Conservation (phyloP, 441 rosid genomes). For the Adansonia gregorii region DNA sequence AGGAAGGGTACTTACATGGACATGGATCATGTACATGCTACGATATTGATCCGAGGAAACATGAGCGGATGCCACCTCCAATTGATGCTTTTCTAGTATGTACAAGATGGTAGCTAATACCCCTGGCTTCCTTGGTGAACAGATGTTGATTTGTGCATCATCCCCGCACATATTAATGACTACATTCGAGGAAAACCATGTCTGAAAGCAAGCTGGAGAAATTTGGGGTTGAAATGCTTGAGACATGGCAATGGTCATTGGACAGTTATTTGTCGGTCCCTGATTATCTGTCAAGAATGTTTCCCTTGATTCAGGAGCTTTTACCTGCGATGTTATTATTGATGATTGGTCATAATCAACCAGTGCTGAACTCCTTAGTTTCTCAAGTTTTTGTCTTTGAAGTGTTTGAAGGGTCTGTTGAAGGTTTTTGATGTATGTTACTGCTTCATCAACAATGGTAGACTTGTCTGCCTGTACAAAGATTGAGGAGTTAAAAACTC, state of each 20-base stretch:
- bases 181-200: slow-evolving; percentile 67
- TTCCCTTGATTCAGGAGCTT: slow-evolving; percentile 44
- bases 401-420: slow-evolving; percentile 46
- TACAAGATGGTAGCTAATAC: slow-evolving; percentile 44
- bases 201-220: slow-evolving; percentile 46
- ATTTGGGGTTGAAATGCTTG: slow-evolving; percentile 26
- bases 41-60: slow-evolving; percentile 48
- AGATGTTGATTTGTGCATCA: slow-evolving; percentile 57
- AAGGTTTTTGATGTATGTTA: slow-evolving; percentile 52
- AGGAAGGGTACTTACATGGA: slow-evolving; percentile 48
- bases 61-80: slow-evolving; percentile 60
- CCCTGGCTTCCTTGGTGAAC: slow-evolving; percentile 50
- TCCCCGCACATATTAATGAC: slow-evolving; percentile 52
- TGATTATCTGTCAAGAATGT: slow-evolving; percentile 44
- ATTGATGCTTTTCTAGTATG: slow-evolving; percentile 54
- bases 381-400: slow-evolving; percentile 48
- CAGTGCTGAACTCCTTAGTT: slow-evolving; percentile 28
- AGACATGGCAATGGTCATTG: slow-evolving; percentile 21
- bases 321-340: slow-evolving; percentile 29
- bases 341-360: slow-evolving; percentile 38
- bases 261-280: slow-evolving; percentile 36
- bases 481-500: not conserved
- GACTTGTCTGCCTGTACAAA: slow-evolving; percentile 63
- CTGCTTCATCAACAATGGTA: slow-evolving; percentile 65
- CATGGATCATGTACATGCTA: slow-evolving; percentile 62